Percentiles rank a stretch among this genome's conserved stretches.
Evolutionary conservation across 2,329 filamentous ascomycete species (phyloP).

Genomic region (Alternaria sp.): DNA sequence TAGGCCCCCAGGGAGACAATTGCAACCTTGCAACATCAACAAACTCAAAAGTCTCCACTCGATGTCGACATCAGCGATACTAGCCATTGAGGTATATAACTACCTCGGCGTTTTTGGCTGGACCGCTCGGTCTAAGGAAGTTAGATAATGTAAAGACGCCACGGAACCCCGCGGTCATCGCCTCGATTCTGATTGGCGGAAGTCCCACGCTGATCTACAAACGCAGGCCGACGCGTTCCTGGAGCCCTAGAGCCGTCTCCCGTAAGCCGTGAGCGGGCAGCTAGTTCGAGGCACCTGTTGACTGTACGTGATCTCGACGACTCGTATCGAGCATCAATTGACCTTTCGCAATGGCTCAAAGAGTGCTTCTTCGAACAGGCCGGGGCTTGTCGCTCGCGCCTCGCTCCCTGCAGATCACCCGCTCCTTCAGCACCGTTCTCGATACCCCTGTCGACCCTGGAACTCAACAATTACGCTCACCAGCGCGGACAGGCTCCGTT

Average conservation of each 20-base stretch:
- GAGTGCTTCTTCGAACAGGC: constrained; percentile 8
- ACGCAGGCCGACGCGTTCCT: constrained; percentile 9
- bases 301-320: not conserved
- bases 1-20: not conserved
- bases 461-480: constrained; percentile 26
- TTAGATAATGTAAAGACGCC: constrained; percentile 1
- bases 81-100: not conserved
- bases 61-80: not conserved
- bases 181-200: constrained; percentile 2
- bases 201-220: constrained; percentile 5
- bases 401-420: constrained; percentile 4
- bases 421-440: constrained; percentile 42
- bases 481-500: constrained; percentile 20
- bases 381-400: not conserved
- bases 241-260: not conserved
- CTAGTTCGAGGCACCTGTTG: constrained; percentile 1
- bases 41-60: not conserved
- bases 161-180: constrained; percentile 8
- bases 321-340: not conserved
- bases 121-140: not conserved
- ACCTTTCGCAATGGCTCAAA: constrained; percentile 7
- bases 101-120: not conserved
- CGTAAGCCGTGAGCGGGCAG: not conserved
- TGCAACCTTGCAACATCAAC: not conserved
- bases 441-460: constrained; percentile 36